A percentile compares a stretch with the other conserved stretches of the same genome.
Evolutionary conservation across 805 yeast genomes (phyloP).

Genomic region (Lachancea sp.): DNA sequence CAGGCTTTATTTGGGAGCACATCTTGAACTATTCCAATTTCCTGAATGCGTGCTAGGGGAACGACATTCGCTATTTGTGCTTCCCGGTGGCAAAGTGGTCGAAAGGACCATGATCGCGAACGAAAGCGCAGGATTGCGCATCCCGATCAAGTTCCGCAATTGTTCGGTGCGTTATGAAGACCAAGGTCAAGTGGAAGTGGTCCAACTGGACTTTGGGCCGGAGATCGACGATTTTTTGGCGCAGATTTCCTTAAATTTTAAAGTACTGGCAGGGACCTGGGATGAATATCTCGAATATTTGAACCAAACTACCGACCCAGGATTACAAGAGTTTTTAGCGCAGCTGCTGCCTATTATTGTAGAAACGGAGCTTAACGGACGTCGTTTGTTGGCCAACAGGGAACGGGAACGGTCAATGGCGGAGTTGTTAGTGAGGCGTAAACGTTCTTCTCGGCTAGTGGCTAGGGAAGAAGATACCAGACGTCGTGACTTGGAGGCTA

Average conservation of each 20-base stretch:
- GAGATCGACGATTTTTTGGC: conserved; percentile 28
- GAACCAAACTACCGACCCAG: conserved; percentile 8
- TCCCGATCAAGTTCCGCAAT: conserved; percentile 28
- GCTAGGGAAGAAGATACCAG: conserved; percentile 57
- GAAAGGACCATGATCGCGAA: conserved; percentile 9
- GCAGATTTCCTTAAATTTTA: conserved; percentile 18
- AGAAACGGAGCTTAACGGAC: conserved; percentile 25
- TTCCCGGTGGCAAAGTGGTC: conserved; percentile 26
- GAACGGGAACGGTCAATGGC: conserved; percentile 60
- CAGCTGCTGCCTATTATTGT: conserved; percentile 16
- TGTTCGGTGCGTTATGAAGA: conserved; percentile 25
- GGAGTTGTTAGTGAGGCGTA: conserved; percentile 57
- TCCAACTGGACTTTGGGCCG: conserved; percentile 27
- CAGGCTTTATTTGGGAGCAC: conserved; percentile 26
- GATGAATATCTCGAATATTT: conserved; percentile 19
- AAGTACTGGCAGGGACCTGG: conserved; percentile 26
- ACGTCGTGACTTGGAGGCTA: conserved; percentile 40
- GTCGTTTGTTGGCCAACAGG: conserved; percentile 35
- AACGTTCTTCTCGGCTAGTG: conserved; percentile 67
- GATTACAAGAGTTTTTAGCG: conserved; percentile 14
- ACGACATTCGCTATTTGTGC: conserved; percentile 15
- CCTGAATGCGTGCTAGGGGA: conserved; percentile 18
- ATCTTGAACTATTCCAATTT: conserved; percentile 25
- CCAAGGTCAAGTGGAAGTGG: conserved; percentile 17
- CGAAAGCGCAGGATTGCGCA: conserved; percentile 10